These are phyloP conservation scores for Xylariaceae sp. DNA, from an alignment of 2,329 filamentous ascomycete species.

Conservation along the genomic window DNA sequence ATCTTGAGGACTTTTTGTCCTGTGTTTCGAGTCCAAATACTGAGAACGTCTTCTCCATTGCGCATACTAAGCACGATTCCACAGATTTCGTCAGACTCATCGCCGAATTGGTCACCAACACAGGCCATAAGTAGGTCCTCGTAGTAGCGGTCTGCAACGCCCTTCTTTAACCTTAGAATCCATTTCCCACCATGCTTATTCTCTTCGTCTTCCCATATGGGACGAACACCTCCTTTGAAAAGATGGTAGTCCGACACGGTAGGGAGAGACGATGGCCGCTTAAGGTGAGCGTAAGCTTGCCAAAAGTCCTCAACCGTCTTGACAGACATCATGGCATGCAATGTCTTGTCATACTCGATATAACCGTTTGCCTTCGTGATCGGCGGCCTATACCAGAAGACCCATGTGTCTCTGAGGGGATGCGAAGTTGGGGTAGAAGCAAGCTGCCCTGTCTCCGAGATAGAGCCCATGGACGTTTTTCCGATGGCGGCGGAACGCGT, in stretches of 20 bases:
- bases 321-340: conserved; percentile 78
- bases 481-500: conserved; percentile 25
- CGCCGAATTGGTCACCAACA: conserved; percentile 88
- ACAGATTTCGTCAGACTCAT: conserved; percentile 90
- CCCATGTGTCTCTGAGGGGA: conserved; percentile 79
- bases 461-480: conserved; percentile 41
- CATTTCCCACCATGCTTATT: conserved; percentile 96
- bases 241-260: conserved; percentile 97
- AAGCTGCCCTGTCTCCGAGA: conserved; percentile 42
- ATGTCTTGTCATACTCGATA: conserved; percentile 93
- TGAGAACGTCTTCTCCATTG: conserved; percentile 93
- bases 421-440: conserved; percentile 42
- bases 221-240: conserved; percentile 92
- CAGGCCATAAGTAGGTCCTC: conserved; percentile 88
- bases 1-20: conserved; percentile 94
- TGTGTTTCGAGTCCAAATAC: conserved; percentile 94
- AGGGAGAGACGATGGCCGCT: conserved; percentile 79
- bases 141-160: conserved; percentile 93
- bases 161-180: conserved; percentile 96
- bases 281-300: conserved; percentile 80
- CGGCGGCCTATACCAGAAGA: conserved; percentile 94
- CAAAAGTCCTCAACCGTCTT: conserved; percentile 86
- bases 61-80: conserved; percentile 90
- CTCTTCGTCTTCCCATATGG: conserved; percentile 97
- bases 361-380: conserved; percentile 88